A percentile compares a stretch with the other conserved stretches of the same genome.
Conservation (phyloP, 257 asterid genomes). For the Forsythia viridissima region DNA sequence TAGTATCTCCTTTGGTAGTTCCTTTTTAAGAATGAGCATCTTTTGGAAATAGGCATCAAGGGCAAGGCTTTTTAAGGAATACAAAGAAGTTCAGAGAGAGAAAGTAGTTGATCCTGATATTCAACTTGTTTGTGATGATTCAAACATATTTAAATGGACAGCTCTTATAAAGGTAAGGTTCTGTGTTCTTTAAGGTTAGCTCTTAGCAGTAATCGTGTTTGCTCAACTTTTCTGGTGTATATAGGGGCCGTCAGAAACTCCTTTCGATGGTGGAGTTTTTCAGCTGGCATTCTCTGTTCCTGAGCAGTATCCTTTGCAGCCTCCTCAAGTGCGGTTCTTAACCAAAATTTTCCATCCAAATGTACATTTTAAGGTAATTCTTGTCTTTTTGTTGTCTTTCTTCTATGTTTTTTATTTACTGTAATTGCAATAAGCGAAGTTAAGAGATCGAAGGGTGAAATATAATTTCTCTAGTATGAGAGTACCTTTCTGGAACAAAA, state of each 20-base stretch:
- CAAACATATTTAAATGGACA: conserved; percentile 95
- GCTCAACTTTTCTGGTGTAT: conserved; percentile 26
- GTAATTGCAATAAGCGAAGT: not conserved
- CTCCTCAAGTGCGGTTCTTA: conserved; percentile 98
- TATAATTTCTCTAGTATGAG: not conserved
- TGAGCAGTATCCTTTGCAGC: conserved; percentile 98
- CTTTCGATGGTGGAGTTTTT: conserved; percentile 95
- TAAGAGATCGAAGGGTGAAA: too few relatives aligned
- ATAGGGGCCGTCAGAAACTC: conserved; percentile 98
- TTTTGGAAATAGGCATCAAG: conserved; percentile 71
- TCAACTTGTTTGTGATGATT: conserved; percentile 90
- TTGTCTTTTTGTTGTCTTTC: not conserved
- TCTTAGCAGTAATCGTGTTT: not conserved
- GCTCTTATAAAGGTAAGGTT: conserved; percentile 81
- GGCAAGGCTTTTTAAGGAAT: conserved; percentile 94
- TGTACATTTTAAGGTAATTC: conserved; percentile 92
- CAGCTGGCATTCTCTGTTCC: conserved; percentile 98
- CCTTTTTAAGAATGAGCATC: not conserved
- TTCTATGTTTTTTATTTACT: not conserved
- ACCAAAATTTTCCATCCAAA: conserved; percentile 98
- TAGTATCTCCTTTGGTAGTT: not conserved
- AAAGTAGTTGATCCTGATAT: conserved; percentile 93
- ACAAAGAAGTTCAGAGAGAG: conserved; percentile 96
- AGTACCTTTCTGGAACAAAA: not conserved
- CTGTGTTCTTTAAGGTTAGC: not conserved